These are phyloP conservation scores for Aspergillus fijiensis DNA, from an alignment of 2,329 filamentous ascomycete species.

Conservation along the genomic window DNA sequence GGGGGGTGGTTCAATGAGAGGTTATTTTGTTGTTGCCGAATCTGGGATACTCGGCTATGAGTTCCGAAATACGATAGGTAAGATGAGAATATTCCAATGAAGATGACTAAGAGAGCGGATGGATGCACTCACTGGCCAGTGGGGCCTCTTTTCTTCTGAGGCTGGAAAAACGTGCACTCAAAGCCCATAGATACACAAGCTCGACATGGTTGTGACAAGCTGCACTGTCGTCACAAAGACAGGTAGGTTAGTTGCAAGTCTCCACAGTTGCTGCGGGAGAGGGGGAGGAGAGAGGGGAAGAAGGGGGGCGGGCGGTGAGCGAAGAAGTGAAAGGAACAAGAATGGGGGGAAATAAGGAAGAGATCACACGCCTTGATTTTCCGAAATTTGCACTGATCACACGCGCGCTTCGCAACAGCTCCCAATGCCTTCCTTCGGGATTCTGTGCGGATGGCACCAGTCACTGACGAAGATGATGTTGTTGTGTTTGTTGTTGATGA, in stretches of 20 bases:
- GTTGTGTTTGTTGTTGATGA: too few relatives aligned
- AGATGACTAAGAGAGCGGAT: neutral
- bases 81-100: neutral
- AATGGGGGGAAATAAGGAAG: neutral
- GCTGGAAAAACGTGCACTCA: slow-evolving; percentile 43
- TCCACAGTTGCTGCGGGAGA: neutral
- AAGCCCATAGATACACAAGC: slow-evolving; percentile 41
- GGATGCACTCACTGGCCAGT: slow-evolving; percentile 36
- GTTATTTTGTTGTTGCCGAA: slow-evolving; percentile 36
- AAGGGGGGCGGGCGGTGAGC: neutral
- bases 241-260: neutral
- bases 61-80: neutral
- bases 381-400: slow-evolving; percentile 44
- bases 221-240: slow-evolving; percentile 30
- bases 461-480: slow-evolving; percentile 6
- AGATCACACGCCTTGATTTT: slow-evolving; percentile 35
- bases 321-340: neutral
- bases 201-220: slow-evolving; percentile 41
- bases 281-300: neutral
- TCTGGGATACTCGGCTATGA: slow-evolving; percentile 39
- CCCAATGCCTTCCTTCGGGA: slow-evolving; percentile 24
- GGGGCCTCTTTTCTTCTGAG: slow-evolving; percentile 44
- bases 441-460: slow-evolving; percentile 25
- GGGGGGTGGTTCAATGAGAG: slow-evolving; percentile 17
- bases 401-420: slow-evolving; percentile 37